Percentiles rank a stretch among this genome's conserved stretches.
These are phyloP conservation scores for Halophytophthora polymorphica DNA, from an alignment of 352 stramenopile species.

Conservation along the genomic window DNA sequence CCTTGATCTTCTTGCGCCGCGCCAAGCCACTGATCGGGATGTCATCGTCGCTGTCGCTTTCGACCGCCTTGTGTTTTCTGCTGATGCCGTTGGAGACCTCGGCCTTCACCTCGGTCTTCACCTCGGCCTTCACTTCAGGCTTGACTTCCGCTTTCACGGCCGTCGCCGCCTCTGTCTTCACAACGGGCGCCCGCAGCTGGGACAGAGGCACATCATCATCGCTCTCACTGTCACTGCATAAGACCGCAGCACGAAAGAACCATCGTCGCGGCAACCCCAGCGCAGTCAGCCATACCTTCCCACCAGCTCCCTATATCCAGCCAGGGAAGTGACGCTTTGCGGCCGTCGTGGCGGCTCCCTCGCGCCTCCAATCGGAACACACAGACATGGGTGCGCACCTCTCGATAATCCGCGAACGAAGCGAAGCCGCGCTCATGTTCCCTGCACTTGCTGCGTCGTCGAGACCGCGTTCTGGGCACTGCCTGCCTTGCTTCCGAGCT, in stretches of 20 bases:
- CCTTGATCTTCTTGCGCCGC: constrained; percentile 60
- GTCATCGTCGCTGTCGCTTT: constrained; percentile 73
- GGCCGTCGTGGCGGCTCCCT: too few relatives aligned
- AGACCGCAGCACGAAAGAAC: too few relatives aligned
- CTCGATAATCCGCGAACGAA: constrained; percentile 36
- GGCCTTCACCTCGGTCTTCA: constrained; percentile 23
- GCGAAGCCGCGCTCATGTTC: constrained; percentile 24
- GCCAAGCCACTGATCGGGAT: constrained; percentile 64
- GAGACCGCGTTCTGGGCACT: too few relatives aligned
- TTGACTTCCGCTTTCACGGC: constrained; percentile 22
- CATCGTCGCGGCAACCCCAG: too few relatives aligned
- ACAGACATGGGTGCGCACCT: constrained; percentile 27
- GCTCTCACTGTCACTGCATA: constrained; percentile 74
- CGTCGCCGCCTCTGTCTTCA: constrained; percentile 12
- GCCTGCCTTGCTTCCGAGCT: too few relatives aligned
- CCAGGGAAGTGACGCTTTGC: too few relatives aligned
- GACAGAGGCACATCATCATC: constrained; percentile 80
- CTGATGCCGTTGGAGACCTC: constrained; percentile 7
- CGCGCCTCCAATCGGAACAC: too few relatives aligned
- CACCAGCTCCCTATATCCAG: too few relatives aligned
- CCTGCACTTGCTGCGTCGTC: constrained; percentile 4
- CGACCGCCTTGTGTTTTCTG: constrained; percentile 26
- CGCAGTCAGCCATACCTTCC: too few relatives aligned
- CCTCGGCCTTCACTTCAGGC: constrained; percentile 17
- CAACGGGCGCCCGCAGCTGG: constrained; percentile 35